phyloP scores from a whole-genome alignment of 1,284 basidiomycete genomes.

The Caloboletus inedulis region DNA sequence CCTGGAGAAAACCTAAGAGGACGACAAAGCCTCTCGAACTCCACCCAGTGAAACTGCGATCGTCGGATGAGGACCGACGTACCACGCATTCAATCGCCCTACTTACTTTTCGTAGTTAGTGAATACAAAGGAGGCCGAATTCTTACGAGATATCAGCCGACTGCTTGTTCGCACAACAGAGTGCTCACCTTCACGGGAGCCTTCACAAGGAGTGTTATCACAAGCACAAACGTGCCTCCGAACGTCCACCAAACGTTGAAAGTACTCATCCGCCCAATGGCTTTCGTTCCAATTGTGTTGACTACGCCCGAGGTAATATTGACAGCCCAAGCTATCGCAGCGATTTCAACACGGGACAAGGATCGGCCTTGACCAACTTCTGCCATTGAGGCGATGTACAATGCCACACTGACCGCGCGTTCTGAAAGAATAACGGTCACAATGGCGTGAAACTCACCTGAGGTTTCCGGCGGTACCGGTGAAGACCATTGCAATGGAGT shows the following conservation, averaged over 20 bases:
- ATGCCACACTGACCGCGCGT: conserved; percentile 41
- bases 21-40: conserved; percentile 52
- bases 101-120: conserved; percentile 55
- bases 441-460: conserved; percentile 34
- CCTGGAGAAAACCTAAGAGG: conserved; percentile 58
- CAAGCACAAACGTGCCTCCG: conserved; percentile 56
- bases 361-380: conserved; percentile 48
- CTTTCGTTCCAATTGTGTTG: conserved; percentile 55
- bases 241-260: conserved; percentile 64
- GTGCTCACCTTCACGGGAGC: conserved; percentile 48
- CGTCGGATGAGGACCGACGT: neutral
- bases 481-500: conserved; percentile 58
- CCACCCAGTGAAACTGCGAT: conserved; percentile 55
- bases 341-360: conserved; percentile 49
- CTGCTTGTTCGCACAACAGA: neutral
- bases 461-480: conserved; percentile 61
- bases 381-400: conserved; percentile 53
- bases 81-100: neutral
- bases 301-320: conserved; percentile 54
- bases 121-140: conserved; percentile 53
- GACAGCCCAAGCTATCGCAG: conserved; percentile 56
- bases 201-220: conserved; percentile 54
- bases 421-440: neutral
- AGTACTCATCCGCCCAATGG: conserved; percentile 53
- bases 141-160: conserved; percentile 35